These are phyloP conservation scores for Pseudogymnoascus sp. DNA, from an alignment of 2,329 filamentous ascomycete genomes.

Conservation along the genomic window DNA sequence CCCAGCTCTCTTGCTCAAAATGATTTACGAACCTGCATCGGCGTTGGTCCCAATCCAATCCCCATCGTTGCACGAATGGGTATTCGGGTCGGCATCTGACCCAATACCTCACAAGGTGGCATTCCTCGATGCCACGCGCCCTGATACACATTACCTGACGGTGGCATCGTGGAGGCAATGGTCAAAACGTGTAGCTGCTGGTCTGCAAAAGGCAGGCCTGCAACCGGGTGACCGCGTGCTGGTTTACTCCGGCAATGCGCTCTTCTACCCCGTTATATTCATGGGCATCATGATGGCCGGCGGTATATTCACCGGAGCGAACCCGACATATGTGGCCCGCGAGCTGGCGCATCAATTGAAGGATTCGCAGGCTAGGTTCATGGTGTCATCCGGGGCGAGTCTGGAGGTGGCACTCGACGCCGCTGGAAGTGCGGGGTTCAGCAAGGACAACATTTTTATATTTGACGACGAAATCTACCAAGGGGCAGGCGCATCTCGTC, in stretches of 20 bases:
- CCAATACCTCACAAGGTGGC: slow-evolving; percentile 36
- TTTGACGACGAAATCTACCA: slow-evolving; percentile 51
- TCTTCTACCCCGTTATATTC: slow-evolving; percentile 64
- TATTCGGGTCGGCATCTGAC: slow-evolving; percentile 39
- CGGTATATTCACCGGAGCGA: slow-evolving; percentile 69
- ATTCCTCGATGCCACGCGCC: slow-evolving; percentile 57
- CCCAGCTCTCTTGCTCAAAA: neutral
- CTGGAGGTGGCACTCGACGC: slow-evolving; percentile 59
- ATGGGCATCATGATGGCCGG: slow-evolving; percentile 70
- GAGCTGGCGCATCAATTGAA: slow-evolving; percentile 69
- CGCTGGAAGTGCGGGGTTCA: slow-evolving; percentile 48
- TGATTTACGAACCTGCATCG: neutral
- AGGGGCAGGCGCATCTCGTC: slow-evolving; percentile 27
- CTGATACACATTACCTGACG: slow-evolving; percentile 59
- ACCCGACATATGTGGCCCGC: slow-evolving; percentile 58
- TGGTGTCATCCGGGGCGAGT: slow-evolving; percentile 53
- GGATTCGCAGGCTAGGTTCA: slow-evolving; percentile 58
- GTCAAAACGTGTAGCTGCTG: slow-evolving; percentile 63
- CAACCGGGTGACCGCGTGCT: slow-evolving; percentile 61
- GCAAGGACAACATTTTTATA: slow-evolving; percentile 48
- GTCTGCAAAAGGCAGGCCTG: slow-evolving; percentile 55
- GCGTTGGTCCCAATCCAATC: neutral
- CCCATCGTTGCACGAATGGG: neutral
- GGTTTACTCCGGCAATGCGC: slow-evolving; percentile 62
- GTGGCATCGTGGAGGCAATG: slow-evolving; percentile 57